Conservation (phyloP, 441 rosid species). For the Populus hybrid region DNA sequence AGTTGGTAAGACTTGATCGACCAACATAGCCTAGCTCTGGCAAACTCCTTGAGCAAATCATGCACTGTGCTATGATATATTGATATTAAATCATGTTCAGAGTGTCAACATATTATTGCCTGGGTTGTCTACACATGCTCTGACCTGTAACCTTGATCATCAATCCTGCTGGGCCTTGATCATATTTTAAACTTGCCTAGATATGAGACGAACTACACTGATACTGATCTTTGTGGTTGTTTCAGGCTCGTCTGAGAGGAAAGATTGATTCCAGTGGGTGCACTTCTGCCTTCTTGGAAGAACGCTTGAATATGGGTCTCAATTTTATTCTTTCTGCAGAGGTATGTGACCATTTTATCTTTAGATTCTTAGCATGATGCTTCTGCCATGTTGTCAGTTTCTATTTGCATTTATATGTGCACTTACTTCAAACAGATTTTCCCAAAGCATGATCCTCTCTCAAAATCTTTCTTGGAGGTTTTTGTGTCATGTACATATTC, state of each 20-base stretch:
- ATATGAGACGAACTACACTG: not conserved
- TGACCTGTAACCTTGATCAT: too few species aligned
- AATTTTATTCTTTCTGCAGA: constrained; percentile 91
- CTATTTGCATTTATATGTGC: not conserved
- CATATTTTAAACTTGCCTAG: not conserved
- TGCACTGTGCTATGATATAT: too few species aligned
- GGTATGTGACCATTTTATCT: constrained; percentile 36
- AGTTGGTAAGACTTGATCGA: too few species aligned
- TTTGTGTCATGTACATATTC: too few species aligned
- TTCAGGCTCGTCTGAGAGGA: constrained; percentile 89
- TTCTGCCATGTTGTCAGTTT: not conserved
- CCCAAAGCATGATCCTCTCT: not conserved
- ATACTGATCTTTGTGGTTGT: constrained; percentile 15
- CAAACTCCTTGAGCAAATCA: too few species aligned
- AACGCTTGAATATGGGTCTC: constrained; percentile 87
- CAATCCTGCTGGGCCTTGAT: too few species aligned
- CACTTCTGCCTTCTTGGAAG: constrained; percentile 77
- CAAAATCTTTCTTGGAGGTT: too few species aligned
- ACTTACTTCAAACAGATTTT: not conserved
- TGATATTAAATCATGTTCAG: too few species aligned
- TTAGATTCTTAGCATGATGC: not conserved
- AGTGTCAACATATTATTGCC: too few species aligned
- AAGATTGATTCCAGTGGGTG: constrained; percentile 94
- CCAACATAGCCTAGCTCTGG: too few species aligned
- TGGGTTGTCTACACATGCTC: too few species aligned